These are phyloP conservation scores for Hygrocybe punicea DNA, from an alignment of 768 basidiomycete species.

Conservation along the genomic window DNA sequence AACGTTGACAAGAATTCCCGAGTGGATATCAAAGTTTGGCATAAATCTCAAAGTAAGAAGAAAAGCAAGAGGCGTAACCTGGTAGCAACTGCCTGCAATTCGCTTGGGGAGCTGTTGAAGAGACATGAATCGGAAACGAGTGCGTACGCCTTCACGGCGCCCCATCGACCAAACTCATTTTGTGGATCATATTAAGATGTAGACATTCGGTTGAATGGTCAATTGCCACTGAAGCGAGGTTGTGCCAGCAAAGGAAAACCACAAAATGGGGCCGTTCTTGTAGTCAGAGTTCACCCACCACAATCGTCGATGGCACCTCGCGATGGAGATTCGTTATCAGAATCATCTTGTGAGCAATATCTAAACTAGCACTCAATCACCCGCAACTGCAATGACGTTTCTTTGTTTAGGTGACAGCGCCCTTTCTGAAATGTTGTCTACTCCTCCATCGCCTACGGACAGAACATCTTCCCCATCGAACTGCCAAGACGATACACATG, in stretches of 20 bases:
- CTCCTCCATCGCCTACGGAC: slow-evolving; percentile 16
- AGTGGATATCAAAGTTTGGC: slow-evolving; percentile 55
- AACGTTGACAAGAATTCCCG: slow-evolving; percentile 38
- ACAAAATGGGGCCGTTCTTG: slow-evolving; percentile 39
- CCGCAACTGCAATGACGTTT: background rate
- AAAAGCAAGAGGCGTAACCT: slow-evolving; percentile 54
- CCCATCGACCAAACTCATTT: background rate
- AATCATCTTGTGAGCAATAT: background rate
- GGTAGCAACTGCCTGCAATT: slow-evolving; percentile 49
- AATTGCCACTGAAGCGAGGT: slow-evolving; percentile 30
- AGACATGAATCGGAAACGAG: slow-evolving; percentile 46
- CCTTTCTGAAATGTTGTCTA: background rate
- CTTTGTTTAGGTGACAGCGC: background rate
- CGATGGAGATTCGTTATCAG: background rate
- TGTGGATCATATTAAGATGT: slow-evolving; percentile 30
- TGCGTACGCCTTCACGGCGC: slow-evolving; percentile 25
- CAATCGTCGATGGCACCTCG: background rate
- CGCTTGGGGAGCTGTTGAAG: slow-evolving; percentile 52
- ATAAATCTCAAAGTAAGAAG: slow-evolving; percentile 59
- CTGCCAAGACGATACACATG: background rate
- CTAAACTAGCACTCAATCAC: background rate
- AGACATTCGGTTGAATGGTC: slow-evolving; percentile 47
- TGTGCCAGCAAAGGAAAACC: slow-evolving; percentile 37
- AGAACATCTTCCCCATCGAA: slow-evolving; percentile 4
- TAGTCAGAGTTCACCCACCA: slow-evolving; percentile 28